phyloP scores from a whole-genome alignment of 345 rosid species.

The Acer saccharum region DNA sequence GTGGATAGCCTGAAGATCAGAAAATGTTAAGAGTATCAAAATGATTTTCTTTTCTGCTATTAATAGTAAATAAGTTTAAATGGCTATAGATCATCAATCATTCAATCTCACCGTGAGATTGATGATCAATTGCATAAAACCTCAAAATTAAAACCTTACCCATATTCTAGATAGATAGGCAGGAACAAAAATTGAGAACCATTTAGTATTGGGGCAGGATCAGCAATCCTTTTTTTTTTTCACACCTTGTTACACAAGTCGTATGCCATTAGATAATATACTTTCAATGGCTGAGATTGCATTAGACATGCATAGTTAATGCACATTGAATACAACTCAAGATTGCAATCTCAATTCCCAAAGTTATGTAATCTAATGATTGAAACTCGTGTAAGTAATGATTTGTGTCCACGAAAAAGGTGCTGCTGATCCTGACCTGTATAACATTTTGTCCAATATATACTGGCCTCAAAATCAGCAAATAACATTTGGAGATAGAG shows the following conservation, averaged over 20 bases:
- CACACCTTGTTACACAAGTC: no score
- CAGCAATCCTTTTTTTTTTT: no score
- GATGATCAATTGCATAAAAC: background rate
- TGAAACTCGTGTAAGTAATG: no score
- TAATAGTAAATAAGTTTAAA: background rate
- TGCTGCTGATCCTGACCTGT: no score
- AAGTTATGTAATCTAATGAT: no score
- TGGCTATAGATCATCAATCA: conserved; percentile 1
- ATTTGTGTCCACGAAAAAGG: no score
- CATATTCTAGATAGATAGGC: background rate
- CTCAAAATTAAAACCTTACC: background rate
- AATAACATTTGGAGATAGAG: background rate
- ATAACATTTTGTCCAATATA: background rate
- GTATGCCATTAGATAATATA: no score
- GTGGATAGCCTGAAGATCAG: conserved; percentile 7
- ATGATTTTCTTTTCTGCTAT: background rate
- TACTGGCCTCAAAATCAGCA: background rate
- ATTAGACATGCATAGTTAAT: no score
- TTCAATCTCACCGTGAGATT: background rate
- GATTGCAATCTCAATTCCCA: no score
- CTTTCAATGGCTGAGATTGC: no score
- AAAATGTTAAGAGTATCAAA: background rate
- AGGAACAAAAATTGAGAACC: background rate
- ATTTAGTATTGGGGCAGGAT: background rate
- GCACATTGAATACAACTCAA: no score